Base-by-base conservation (phyloP, 139 green algal genomes). In the Medakamo hakoo region DNA sequence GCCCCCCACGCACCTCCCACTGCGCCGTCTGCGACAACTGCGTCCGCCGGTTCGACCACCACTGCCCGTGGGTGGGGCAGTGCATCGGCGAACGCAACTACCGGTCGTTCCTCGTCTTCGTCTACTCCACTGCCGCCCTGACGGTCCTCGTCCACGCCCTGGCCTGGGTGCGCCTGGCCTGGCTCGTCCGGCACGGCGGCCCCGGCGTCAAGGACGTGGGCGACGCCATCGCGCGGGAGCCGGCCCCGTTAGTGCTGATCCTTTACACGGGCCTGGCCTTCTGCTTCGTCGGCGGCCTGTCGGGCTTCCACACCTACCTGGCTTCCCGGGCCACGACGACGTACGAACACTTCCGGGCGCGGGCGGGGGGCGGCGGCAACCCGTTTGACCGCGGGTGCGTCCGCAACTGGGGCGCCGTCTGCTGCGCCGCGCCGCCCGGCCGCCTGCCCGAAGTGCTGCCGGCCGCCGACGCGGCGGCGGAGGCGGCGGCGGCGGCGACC, bases 1-100 rank as follows among this genome's bases (percentile, higher is more conserved):
- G 90, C 63, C 92, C 92, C 19, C 92, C 92, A 4, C 80, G 92
- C 22, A 88, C 83, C 57, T 86, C 86, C 66, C 92, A 98, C 81
- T 98, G 92, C 70, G 86, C 78, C 20, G 86, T 98, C 22, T 95
- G 90, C 66, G 89, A 98, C 81, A 96, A 97, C 80, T 98, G 92
- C 75, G 89, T 97, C 20, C 82, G 95, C 74, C 84, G 84, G 30
- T 98, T 98, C 69, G 92, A 98, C 79, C 92, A 98, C 77, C 90
- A 98, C 71, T 98, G 92, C 74, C 92, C 92, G 25, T 98, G 92
- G 92, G 91, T 98, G 20, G 92, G 92, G 62, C 92, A 80, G 26
- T 93, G 84, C 59, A 83, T 95, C 55, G 88, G 89, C 40, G 67
- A 82, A 86, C 76, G 93, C 62, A 99, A 99, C 80, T 98, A 98